Conservation (phyloP, 306 rosid genomes). For the Ormosia semicastrata region DNA sequence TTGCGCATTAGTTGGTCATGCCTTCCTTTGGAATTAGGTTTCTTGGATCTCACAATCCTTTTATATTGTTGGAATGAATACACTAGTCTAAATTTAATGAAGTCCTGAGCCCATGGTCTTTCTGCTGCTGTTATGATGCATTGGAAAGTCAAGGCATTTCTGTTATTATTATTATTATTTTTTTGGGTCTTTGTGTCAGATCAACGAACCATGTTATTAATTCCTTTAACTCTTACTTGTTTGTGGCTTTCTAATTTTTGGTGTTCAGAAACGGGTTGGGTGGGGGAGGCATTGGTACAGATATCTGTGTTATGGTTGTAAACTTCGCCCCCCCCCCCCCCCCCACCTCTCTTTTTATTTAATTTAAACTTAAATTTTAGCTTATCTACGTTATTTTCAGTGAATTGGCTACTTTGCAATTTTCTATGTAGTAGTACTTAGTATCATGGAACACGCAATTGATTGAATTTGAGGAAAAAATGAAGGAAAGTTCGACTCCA, state of each 20-base stretch:
- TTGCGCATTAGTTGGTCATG: neutral
- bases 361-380: neutral
- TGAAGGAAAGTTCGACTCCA: neutral
- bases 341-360: neutral
- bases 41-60: neutral
- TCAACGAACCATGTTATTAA: neutral
- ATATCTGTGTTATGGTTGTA: neutral
- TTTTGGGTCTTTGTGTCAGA: neutral
- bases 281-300: neutral
- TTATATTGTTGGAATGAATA: neutral
- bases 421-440: neutral
- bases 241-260: neutral
- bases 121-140: neutral
- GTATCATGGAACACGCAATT: neutral
- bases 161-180: neutral
- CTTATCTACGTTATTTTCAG: neutral
- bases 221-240: neutral
- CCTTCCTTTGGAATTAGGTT: constrained; percentile 8
- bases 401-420: neutral
- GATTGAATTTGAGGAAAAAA: neutral
- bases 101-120: neutral
- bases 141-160: neutral
- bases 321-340: too few species aligned
- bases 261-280: neutral
- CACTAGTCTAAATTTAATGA: neutral